These are phyloP conservation scores for Lumnitzera racemosa DNA, from an alignment of 345 rosid genomes.

Conservation along the genomic window DNA sequence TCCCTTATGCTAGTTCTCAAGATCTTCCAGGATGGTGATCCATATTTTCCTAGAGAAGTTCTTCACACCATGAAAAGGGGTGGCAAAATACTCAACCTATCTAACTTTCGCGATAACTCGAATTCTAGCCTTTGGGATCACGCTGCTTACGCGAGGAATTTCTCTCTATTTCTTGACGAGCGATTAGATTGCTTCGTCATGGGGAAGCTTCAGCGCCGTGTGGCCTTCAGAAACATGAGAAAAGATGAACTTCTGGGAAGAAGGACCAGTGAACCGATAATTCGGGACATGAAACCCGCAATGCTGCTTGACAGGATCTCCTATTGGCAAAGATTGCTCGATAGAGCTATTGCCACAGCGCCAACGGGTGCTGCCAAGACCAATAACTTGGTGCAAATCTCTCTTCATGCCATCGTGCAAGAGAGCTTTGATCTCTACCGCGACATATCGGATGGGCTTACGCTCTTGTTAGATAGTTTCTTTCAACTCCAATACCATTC, in stretches of 20 bases:
- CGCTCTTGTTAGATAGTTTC: constrained; percentile 56
- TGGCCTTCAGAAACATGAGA: constrained; percentile 15
- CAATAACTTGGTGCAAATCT: constrained; percentile 40
- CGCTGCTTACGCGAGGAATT: constrained; percentile 51
- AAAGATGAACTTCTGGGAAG: not conserved
- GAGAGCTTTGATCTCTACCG: constrained; percentile 80
- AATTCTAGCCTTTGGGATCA: constrained; percentile 71
- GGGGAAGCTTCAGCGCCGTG: constrained; percentile 56
- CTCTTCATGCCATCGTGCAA: constrained; percentile 43
- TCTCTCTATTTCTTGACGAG: constrained; percentile 66
- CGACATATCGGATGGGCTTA: constrained; percentile 60
- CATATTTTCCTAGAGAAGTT: constrained; percentile 67
- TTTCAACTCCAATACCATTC: constrained; percentile 59
- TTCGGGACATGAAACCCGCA: constrained; percentile 56
- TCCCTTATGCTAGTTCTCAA: constrained; percentile 67
- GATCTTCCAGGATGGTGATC: constrained; percentile 77
- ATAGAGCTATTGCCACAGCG: constrained; percentile 48
- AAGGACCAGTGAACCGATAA: constrained; percentile 20
- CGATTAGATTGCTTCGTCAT: constrained; percentile 59
- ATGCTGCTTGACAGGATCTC: constrained; percentile 50
- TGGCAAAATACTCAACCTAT: constrained; percentile 63
- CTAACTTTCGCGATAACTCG: constrained; percentile 58
- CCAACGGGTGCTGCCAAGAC: constrained; percentile 59
- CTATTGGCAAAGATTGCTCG: constrained; percentile 69
- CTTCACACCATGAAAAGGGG: constrained; percentile 69